These are phyloP conservation scores for Priceomyces castillae DNA, from an alignment of 805 yeast genomes.

Conservation along the genomic window DNA sequence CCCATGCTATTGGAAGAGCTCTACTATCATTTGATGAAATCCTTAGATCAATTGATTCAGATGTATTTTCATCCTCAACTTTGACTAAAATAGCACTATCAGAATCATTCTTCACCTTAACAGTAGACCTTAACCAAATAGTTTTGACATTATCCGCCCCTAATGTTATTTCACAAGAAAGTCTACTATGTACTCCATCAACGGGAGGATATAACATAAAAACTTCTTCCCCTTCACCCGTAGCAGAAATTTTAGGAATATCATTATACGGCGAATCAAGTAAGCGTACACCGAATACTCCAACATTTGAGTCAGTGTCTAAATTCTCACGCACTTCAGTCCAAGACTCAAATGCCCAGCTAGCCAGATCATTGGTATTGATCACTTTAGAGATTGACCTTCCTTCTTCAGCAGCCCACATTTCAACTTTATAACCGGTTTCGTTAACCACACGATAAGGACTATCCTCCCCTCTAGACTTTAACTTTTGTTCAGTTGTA, in stretches of 20 bases:
- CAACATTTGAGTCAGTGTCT: constrained; percentile 60
- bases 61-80: constrained; percentile 26
- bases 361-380: constrained; percentile 48
- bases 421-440: constrained; percentile 76
- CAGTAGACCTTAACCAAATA: constrained; percentile 74
- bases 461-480: constrained; percentile 71
- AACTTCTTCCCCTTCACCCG: constrained; percentile 80
- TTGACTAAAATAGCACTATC: constrained; percentile 56
- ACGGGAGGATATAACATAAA: constrained; percentile 63
- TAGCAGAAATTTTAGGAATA: constrained; percentile 59
- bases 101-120: constrained; percentile 59
- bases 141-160: constrained; percentile 77
- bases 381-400: constrained; percentile 29
- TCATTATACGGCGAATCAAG: constrained; percentile 54
- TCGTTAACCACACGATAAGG: constrained; percentile 82
- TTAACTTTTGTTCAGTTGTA: constrained; percentile 50
- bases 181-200: constrained; percentile 64
- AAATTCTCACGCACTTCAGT: constrained; percentile 75
- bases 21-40: constrained; percentile 55
- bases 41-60: constrained; percentile 21
- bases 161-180: constrained; percentile 67
- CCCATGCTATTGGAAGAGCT: constrained; percentile 75
- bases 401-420: constrained; percentile 66
- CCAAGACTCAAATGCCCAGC: constrained; percentile 98
- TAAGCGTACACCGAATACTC: constrained; percentile 61